phyloP scores from a whole-genome alignment of 2,329 filamentous ascomycete species.

The Xylariales sp. region DNA sequence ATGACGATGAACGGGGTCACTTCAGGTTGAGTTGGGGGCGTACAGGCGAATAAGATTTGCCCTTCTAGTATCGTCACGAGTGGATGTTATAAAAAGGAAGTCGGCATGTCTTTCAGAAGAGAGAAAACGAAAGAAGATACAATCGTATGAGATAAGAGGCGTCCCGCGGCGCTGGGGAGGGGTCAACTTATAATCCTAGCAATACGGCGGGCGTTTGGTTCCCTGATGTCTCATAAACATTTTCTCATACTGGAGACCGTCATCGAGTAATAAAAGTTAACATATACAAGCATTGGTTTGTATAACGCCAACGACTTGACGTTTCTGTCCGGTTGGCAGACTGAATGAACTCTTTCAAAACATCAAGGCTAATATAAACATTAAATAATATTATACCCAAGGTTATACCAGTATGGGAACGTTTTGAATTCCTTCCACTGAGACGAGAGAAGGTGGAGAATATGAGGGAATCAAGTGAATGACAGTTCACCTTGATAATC shows the following conservation, averaged over 20 bases:
- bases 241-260: neutral
- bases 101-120: constrained; percentile 8
- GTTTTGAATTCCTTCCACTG: neutral
- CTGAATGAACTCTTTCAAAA: neutral
- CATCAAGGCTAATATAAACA: neutral
- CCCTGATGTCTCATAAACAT: constrained; percentile 5
- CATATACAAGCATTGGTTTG: neutral
- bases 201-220: constrained; percentile 17
- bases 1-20: neutral
- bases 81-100: neutral
- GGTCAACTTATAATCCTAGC: constrained; percentile 25
- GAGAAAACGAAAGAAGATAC: constrained; percentile 30
- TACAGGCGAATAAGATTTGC: neutral
- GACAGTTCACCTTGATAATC: too few relatives aligned
- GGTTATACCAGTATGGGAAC: neutral
- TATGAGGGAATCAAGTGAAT: neutral
- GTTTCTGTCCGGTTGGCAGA: neutral
- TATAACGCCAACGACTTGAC: neutral
- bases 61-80: constrained; percentile 2
- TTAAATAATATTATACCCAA: neutral
- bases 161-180: constrained; percentile 38
- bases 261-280: neutral
- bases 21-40: neutral
- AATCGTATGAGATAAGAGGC: constrained; percentile 45
- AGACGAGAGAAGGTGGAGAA: neutral